Evolutionary conservation across 495 filamentous ascomycete species (phyloP), one percentile per base, ranked within the genome.

Genomic region (Durotheca rogersii): DNA sequence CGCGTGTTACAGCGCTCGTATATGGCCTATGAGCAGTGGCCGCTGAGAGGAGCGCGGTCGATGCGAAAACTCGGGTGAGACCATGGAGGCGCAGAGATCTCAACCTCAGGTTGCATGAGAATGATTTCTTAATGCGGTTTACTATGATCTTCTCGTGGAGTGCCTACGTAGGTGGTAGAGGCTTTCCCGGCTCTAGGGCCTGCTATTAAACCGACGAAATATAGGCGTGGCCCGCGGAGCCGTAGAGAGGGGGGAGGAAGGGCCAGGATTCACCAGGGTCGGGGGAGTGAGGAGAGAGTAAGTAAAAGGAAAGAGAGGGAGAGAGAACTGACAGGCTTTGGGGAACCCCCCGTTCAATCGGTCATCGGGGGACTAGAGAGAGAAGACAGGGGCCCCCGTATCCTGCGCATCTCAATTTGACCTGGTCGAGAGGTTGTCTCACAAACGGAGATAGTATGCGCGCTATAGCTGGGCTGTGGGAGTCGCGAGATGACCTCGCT

Each of bases 361-460:
- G 44, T 48, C 50, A 46, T 46, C 40, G 56, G 34, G 56, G 45
- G 30, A 25, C n/a, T n/a, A n/a, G n/a, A n/a, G n/a, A n/a, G n/a
- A n/a, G 38, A 34, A 37, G 50, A 61, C 47, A 61, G 56, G 62
- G 52, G 45, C 38, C 62, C 60, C 57, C 49, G 60, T 51, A 52
- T 56, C 52, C 47, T 58, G 62, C 62, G 56, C 62, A 63, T 66
- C 62, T 66, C 56, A 63, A 66, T 66, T 66, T 63, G 62, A 66
- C 47, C 47, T 63, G 60, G 60, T 58, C 37, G 27, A 53, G 49
- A 52, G 53, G n/a, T 51, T 56, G 62, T 63, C 62, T 63, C 55
- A 63, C 62, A 60, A 48, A 60, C 62, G 62, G 60, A 62, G 62
- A 65, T 65, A 65, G 60, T 65, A 55, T 62, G 49, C 50, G 46